These are phyloP conservation scores for Coelastrella sp. DNA, from an alignment of 139 green algal genomes.

Conservation along the genomic window DNA sequence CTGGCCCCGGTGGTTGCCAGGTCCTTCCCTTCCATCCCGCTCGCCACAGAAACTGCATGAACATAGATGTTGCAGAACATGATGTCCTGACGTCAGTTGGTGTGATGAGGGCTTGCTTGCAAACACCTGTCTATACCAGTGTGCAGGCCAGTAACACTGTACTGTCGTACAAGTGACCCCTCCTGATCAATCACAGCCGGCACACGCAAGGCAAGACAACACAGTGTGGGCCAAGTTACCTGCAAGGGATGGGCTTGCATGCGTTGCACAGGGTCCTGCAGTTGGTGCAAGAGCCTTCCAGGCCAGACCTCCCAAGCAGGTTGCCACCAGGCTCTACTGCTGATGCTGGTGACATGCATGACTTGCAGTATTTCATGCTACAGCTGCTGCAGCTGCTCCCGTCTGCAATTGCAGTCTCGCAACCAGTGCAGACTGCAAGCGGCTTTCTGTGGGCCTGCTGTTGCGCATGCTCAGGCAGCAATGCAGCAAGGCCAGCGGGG, in stretches of 20 bases:
- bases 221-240: background rate
- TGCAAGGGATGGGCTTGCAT: conserved; percentile 41
- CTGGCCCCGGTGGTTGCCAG: background rate
- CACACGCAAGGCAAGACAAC: background rate
- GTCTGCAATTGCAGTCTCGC: conserved; percentile 16
- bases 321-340: no score
- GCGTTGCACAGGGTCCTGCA: conserved; percentile 32
- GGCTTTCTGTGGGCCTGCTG: background rate
- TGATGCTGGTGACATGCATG: conserved; percentile 3
- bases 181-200: no score
- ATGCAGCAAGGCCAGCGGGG: background rate
- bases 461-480: background rate
- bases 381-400: conserved; percentile 20
- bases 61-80: no score
- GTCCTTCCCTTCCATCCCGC: background rate
- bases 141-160: no score
- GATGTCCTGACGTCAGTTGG: no score
- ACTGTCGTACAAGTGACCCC: no score
- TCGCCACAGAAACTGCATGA: conserved; percentile 31
- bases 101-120: no score
- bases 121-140: no score
- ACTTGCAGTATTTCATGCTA: background rate
- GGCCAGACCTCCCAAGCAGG: background rate
- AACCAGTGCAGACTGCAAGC: background rate
- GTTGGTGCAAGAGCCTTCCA: conserved; percentile 19